phyloP scores from a whole-genome alignment of 2,329 filamentous ascomycete species.

The Clarireedia paspali region DNA sequence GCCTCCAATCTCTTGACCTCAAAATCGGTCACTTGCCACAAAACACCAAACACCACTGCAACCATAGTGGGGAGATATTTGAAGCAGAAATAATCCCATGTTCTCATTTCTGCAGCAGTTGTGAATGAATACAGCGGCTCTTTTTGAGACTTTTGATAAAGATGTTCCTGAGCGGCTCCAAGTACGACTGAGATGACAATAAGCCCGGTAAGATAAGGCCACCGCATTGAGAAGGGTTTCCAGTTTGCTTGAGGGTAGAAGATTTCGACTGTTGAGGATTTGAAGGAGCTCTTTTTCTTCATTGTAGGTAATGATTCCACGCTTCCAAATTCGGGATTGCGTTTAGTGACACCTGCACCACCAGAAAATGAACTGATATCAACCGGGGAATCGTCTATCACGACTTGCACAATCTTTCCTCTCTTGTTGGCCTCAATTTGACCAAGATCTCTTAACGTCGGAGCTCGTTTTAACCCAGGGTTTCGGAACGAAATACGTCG shows the following conservation, averaged over 20 bases:
- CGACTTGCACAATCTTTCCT: constrained; percentile 43
- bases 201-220: constrained; percentile 49
- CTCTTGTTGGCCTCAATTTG: constrained; percentile 52
- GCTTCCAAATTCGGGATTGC: constrained; percentile 13
- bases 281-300: constrained; percentile 16
- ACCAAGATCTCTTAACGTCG: constrained; percentile 42
- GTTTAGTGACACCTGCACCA: constrained; percentile 9
- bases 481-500: constrained; percentile 19
- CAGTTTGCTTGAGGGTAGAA: constrained; percentile 59
- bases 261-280: constrained; percentile 37
- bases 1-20: constrained; percentile 60
- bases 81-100: constrained; percentile 50
- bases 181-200: constrained; percentile 46
- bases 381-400: constrained; percentile 8
- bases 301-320: constrained; percentile 15
- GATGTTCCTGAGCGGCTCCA: constrained; percentile 44
- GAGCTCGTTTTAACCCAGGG: constrained; percentile 24
- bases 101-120: constrained; percentile 41
- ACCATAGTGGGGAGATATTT: constrained; percentile 57
- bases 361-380: constrained; percentile 25
- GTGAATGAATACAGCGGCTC: constrained; percentile 38
- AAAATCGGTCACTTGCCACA: constrained; percentile 60
- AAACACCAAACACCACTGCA: constrained; percentile 53
- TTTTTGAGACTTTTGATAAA: constrained; percentile 43
- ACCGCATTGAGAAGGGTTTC: constrained; percentile 59